Base-by-base conservation (phyloP, 495 filamentous ascomycete genomes). In the Ramalina peruviana region DNA sequence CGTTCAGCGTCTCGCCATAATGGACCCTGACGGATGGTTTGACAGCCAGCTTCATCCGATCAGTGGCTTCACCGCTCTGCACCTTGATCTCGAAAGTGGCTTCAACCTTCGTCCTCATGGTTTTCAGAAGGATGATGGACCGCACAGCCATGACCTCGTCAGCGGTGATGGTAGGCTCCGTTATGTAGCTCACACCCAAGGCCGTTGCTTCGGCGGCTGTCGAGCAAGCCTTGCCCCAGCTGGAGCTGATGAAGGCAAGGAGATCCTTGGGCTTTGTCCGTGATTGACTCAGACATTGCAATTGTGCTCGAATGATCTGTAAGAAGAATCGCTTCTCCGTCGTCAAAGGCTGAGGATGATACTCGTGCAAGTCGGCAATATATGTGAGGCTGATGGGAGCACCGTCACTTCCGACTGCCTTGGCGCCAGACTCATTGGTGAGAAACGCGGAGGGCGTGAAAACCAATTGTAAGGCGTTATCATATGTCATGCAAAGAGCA, bases 401-500 rank as follows among this genome's bases (percentile, higher is more conserved):
- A 67, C 48, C 76, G 44, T 50, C 40, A 33, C 36, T 51, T 5
- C 36, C 19, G 6, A 39, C 17, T 7, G 46, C 11, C 17, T 38
- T 36, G 23, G 65, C 52, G 27, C 52, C 37, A 3, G 62, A 45
- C 6, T 56, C 52, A 15, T 56, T 38, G 1, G 56, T 43, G 6
- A 62, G 60, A 56, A 88, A 86, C 15, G 80, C 72, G 11, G 72
- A 56, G 3, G 80, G 74, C 56, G 87, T 75, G 65, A 94, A 87
- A 40, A 75, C 77, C 36, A 94, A 75, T 56, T 87, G 76, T 30
- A 97, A 75, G 48, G 90, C 80, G 36, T 72, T 70, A 53, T 73
- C 68, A 67, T 93, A 94, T n/a, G 76, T 77, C 75, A 96, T 82
- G 6, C 82, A 83, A 36, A 94, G 60, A 4, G 67, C 69, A 2